Evolutionary conservation across 2,329 filamentous ascomycete genomes (phyloP), one percentile per base, ranked within the genome.

Genomic region (Clonostachys rhizophaga): DNA sequence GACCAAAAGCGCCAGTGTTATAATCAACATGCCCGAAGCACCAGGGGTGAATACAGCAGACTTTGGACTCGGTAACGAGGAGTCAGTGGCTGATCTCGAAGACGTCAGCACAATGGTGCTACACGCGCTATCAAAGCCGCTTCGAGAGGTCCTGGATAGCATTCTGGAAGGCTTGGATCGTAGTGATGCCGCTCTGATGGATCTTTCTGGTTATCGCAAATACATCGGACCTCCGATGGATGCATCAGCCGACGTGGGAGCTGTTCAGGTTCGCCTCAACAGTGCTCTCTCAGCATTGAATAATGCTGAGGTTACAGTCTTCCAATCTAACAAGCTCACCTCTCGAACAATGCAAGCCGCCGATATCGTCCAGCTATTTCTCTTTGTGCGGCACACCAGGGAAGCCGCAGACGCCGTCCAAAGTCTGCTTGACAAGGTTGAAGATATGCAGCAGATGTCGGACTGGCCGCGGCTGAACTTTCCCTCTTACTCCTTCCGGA

Each of bases 171-270:
- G 66, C 0, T 54, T 81, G 30, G 58, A 61, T 43, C 61, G 66
- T 48, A 78, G 74, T 46, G 75, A 81, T 57, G 75, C 74, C 5
- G 70, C 71, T 5, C 53, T 82, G 34, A 78, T 81, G 74, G 69
- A 73, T 11, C 68, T 79, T 52, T 75, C 75, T 24, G 74, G 76
- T 4, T 69, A 76, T 55, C 66, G 76, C 43, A 63, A 61, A 42
- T 66, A 72, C 51, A 63, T 79, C 5, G 73, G 75, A 0, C 75
- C 74, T 18, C 53, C 68, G 5, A 47, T 54, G 34, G 59, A 67
- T 6, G 56, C 71, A 14, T 73, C 72, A 1, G 67, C 65, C 11
- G 71, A 76, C 52, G 59, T 76, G 10, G 47, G 61, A 3, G 62
- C 64, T 5, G 55, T 68, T 3, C 56, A 75, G 14, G 56, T 66